phyloP scores from a whole-genome alignment of 306 rosid species.

The Fagus sylvatica region DNA sequence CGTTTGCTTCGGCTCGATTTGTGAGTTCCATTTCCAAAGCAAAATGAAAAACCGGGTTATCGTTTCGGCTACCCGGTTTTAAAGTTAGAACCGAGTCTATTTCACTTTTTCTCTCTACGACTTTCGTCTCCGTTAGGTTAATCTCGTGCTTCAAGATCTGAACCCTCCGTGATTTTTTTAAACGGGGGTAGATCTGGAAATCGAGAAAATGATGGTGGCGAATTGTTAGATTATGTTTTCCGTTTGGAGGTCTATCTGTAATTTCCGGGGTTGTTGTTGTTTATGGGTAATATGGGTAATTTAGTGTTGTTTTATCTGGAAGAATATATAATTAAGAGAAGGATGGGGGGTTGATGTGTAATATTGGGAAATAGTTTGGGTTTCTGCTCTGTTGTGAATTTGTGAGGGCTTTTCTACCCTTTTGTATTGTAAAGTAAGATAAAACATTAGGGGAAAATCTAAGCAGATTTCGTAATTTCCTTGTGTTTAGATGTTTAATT shows the following conservation, averaged over 20 bases:
- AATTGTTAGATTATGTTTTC: conserved; percentile 22
- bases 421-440: conserved; percentile 42
- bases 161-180: conserved; percentile 72
- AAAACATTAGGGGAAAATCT: conserved; percentile 26
- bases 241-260: conserved; percentile 15
- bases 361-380: conserved; percentile 13
- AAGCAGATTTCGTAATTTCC: conserved; percentile 13
- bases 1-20: conserved; percentile 77
- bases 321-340: not conserved
- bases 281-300: conserved; percentile 11
- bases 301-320: conserved; percentile 34
- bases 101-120: not conserved
- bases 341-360: conserved; percentile 35
- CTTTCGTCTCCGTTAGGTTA: conserved; percentile 17
- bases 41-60: not conserved
- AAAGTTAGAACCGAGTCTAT: not conserved
- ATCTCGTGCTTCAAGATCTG: conserved; percentile 31
- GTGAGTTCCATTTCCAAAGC: not conserved
- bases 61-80: conserved; percentile 7
- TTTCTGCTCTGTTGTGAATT: conserved; percentile 36
- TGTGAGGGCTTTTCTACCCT: conserved; percentile 21
- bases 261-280: conserved; percentile 8
- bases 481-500: not conserved
- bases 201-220: conserved; percentile 25
- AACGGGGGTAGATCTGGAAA: conserved; percentile 62